Percentiles rank a stretch among this genome's conserved stretches.
These are phyloP conservation scores for Calcarisporium arbuscula DNA, from an alignment of 2,329 filamentous ascomycete species.

Conservation along the genomic window DNA sequence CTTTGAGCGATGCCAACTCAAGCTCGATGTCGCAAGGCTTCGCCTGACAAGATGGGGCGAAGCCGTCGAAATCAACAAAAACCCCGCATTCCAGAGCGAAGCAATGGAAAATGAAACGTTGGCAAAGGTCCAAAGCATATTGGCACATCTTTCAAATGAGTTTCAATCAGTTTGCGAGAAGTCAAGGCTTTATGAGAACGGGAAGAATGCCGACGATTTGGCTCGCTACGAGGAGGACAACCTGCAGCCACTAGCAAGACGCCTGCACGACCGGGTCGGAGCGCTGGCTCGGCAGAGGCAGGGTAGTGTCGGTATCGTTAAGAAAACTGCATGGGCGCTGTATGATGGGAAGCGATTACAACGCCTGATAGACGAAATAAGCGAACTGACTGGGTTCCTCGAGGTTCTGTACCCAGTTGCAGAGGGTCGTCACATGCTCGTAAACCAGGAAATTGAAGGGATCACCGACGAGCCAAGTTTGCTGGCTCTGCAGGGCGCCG, in stretches of 20 bases:
- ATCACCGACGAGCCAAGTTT: background rate
- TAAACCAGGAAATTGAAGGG: background rate
- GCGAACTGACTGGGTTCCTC: background rate
- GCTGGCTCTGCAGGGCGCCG: background rate
- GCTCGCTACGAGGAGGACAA: background rate
- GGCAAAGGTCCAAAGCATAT: no score
- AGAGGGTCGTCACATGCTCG: background rate
- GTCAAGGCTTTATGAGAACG: background rate
- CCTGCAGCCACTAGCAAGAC: background rate
- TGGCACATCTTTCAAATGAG: no score
- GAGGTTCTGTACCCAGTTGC: background rate
- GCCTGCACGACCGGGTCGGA: background rate
- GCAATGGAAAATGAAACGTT: background rate
- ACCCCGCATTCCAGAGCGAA: background rate
- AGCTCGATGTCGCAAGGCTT: background rate
- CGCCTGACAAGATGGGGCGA: background rate
- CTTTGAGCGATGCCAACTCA: slow-evolving; percentile 4
- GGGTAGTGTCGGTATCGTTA: background rate
- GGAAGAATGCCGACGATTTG: background rate
- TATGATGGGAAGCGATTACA: background rate
- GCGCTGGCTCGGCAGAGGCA: background rate
- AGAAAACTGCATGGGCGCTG: background rate
- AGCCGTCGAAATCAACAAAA: background rate
- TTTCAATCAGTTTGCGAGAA: background rate
- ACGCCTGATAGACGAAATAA: background rate